Base-by-base conservation (phyloP, 352 stramenopile genomes). In the Albugo candida region DNA sequence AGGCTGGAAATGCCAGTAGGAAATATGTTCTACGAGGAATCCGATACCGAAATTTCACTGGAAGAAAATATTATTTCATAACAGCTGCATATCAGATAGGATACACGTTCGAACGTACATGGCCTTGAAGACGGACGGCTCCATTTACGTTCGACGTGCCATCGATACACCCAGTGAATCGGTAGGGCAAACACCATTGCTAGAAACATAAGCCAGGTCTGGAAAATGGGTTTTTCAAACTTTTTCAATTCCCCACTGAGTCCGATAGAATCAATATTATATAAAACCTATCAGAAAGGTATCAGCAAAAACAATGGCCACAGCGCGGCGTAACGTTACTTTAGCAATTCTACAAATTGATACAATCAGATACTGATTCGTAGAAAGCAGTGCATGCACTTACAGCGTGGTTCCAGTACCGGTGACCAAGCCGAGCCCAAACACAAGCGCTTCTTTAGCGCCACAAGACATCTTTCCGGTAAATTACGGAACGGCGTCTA, bases 161-260 rank as follows among this genome's bases (percentile, higher is more conserved):
- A 83, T 49, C 83, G 77, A 54, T 91, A 91, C 10, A 53, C 54
- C 63, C 69, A 92, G 56, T 97, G 92, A 58, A 97, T 94, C 13
- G 85, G 65, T 13, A 97, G 60, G 16, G 83, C 87, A 53, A 94
- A 95, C 19, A 88, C 54, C 92, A 97, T 97, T 36, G 88, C 87
- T 8, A 96, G 61, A 63, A 97, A 97, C 89, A 97, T 97, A 54
- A 93, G 81, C 70, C 92, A 96, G 13, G 92, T 97, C 65, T 96
- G 85, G 66, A 96, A 96, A 41, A 97, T 80, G 39, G 91, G 87
- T 54, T 96, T 97, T 41, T 91, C 67, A 58, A 97, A 97, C 39
- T 81, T 75, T 63, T 95, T 92, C 13, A 85, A 56, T 44, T 89
- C 61, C 14, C 83, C 87, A 19, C 84, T 68, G 11, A 94, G 70